A percentile compares a stretch with the other conserved stretches of the same genome.
phyloP scores from a whole-genome alignment of 331 rosid species.

The Cucumis variabilis region DNA sequence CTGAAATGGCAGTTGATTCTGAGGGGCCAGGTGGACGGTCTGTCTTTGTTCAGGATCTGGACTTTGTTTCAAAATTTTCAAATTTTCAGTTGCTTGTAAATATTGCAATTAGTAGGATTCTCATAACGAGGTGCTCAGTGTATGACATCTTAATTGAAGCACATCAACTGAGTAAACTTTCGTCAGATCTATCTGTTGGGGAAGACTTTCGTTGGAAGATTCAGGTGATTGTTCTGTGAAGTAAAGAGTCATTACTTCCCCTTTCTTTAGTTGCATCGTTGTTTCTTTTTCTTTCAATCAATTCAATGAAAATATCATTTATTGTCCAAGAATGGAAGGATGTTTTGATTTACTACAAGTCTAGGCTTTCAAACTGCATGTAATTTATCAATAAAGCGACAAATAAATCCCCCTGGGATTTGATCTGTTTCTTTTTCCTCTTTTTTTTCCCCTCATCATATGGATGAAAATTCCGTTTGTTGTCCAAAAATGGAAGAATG shows the following conservation, averaged over 20 bases:
- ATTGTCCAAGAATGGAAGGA: not conserved
- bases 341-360: not conserved
- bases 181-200: constrained; percentile 62
- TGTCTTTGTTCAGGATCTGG: constrained; percentile 40
- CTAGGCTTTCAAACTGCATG: not conserved
- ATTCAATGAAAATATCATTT: not conserved
- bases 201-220: constrained; percentile 70
- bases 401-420: not conserved
- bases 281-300: not conserved
- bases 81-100: constrained; percentile 58
- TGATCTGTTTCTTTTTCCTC: not conserved
- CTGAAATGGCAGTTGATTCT: constrained; percentile 43
- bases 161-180: constrained; percentile 60
- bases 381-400: constrained; percentile 9
- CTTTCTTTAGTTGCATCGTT: not conserved
- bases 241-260: not conserved
- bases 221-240: constrained; percentile 64
- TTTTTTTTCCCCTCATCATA: not conserved
- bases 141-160: constrained; percentile 62
- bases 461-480: not conserved
- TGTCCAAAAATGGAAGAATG: not conserved
- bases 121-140: constrained; percentile 64
- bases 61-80: constrained; percentile 37
- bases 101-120: constrained; percentile 54
- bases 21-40: constrained; percentile 49